Conservation (phyloP, 768 basidiomycete genomes). For the Fistulinella prunicolor region DNA sequence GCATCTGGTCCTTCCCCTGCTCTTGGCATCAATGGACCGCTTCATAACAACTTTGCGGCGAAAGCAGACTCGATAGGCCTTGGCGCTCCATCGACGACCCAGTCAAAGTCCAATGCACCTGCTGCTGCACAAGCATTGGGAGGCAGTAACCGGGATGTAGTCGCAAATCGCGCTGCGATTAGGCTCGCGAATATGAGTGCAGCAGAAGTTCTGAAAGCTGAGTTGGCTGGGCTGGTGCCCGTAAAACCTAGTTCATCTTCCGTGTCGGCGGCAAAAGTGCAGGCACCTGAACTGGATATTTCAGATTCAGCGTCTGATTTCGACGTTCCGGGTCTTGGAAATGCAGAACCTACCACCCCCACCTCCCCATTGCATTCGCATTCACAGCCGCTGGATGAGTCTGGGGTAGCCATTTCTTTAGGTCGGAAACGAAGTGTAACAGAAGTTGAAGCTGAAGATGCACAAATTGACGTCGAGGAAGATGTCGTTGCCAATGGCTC, state of each 20-base stretch:
- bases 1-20: slow-evolving; percentile 30
- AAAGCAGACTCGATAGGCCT: slow-evolving; percentile 77
- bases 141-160: slow-evolving; percentile 87
- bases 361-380: slow-evolving; percentile 10
- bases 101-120: slow-evolving; percentile 56
- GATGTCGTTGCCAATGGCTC: slow-evolving; percentile 35
- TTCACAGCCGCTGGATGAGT: slow-evolving; percentile 22
- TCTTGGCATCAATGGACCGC: slow-evolving; percentile 28
- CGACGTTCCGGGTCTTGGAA: slow-evolving; percentile 34
- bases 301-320: slow-evolving; percentile 33
- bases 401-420: slow-evolving; percentile 4
- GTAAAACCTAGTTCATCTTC: slow-evolving; percentile 37
- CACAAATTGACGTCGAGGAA: slow-evolving; percentile 29
- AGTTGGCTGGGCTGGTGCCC: slow-evolving; percentile 59
- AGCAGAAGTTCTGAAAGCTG: slow-evolving; percentile 89
- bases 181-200: slow-evolving; percentile 97
- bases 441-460: slow-evolving; percentile 42
- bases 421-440: slow-evolving; percentile 48
- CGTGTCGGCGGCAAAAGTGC: slow-evolving; percentile 31
- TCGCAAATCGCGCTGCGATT: slow-evolving; percentile 85
- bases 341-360: slow-evolving; percentile 20
- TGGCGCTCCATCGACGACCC: slow-evolving; percentile 57
- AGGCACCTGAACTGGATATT: slow-evolving; percentile 25
- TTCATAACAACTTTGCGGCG: slow-evolving; percentile 64
- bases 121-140: slow-evolving; percentile 70